A percentile compares a stretch with the other conserved stretches of the same genome.
phyloP scores from a whole-genome alignment of 2,329 filamentous ascomycete genomes.

The Aspergillus caelatus region DNA sequence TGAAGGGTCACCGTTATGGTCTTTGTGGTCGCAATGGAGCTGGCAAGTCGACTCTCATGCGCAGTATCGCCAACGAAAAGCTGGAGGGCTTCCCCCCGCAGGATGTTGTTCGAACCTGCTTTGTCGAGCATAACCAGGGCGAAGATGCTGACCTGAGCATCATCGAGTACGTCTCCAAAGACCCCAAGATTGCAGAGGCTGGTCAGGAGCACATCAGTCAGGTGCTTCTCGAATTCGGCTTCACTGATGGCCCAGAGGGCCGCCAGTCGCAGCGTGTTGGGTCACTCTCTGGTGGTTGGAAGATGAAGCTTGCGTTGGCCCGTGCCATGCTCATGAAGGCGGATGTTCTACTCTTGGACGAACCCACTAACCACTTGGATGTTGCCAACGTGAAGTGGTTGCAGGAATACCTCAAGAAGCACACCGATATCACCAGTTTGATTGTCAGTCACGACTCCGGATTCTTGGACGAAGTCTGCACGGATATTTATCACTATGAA shows the following conservation, averaged over 20 bases:
- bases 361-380: constrained; percentile 98
- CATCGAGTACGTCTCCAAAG: constrained; percentile 87
- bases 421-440: constrained; percentile 93
- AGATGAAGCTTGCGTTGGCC: constrained; percentile 98
- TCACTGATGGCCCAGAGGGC: constrained; percentile 85
- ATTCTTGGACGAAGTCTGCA: constrained; percentile 96
- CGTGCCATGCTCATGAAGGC: constrained; percentile 95
- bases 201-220: constrained; percentile 78
- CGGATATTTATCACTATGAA: constrained; percentile 99
- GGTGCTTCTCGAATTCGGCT: constrained; percentile 89
- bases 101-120: constrained; percentile 91
- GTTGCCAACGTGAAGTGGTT: constrained; percentile 96
- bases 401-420: constrained; percentile 90
- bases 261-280: constrained; percentile 88
- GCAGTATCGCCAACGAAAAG: constrained; percentile 92
- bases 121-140: constrained; percentile 98
- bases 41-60: constrained; percentile 99
- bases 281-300: constrained; percentile 96
- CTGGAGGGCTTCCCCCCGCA: constrained; percentile 94
- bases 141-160: constrained; percentile 97
- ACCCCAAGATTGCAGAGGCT: constrained; percentile 79
- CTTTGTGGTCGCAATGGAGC: constrained; percentile 96
- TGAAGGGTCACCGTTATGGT: constrained; percentile 97
- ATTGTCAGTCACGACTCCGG: constrained; percentile 98
- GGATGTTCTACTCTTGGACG: constrained; percentile 95